phyloP scores from a whole-genome alignment of 2,329 filamentous ascomycete genomes.

The Clonostachys byssicola region DNA sequence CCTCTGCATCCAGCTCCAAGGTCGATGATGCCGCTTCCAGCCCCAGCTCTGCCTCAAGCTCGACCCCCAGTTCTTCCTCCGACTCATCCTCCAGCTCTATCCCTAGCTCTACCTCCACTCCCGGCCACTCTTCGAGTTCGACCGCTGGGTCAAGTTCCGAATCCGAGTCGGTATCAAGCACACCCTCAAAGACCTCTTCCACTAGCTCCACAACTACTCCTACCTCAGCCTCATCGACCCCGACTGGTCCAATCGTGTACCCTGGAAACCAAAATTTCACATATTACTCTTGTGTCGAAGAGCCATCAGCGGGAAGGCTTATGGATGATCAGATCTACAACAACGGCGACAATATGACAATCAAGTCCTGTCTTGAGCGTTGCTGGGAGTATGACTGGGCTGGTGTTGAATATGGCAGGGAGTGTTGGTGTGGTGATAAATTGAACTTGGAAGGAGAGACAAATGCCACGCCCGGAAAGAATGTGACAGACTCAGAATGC shows the following conservation, averaged over 20 bases:
- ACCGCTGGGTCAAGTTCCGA: background rate
- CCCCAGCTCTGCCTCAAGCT: background rate
- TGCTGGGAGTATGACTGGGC: slow-evolving; percentile 26
- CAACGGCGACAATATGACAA: slow-evolving; percentile 21
- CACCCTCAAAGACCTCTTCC: background rate
- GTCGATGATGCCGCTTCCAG: background rate
- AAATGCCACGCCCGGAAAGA: slow-evolving; percentile 14
- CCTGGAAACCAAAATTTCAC: slow-evolving; percentile 28
- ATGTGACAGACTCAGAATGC: slow-evolving; percentile 21
- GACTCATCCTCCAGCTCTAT: background rate
- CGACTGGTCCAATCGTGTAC: slow-evolving; percentile 18
- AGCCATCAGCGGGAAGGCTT: slow-evolving; percentile 24
- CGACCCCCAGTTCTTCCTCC: background rate
- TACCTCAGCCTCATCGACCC: slow-evolving; percentile 10
- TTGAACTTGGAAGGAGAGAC: slow-evolving; percentile 17
- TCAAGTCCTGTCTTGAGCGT: slow-evolving; percentile 21
- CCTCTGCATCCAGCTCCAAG: background rate
- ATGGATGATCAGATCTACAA: slow-evolving; percentile 20
- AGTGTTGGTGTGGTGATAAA: slow-evolving; percentile 29
- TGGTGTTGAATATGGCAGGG: slow-evolving; percentile 29
- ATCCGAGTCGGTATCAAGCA: slow-evolving; percentile 2
- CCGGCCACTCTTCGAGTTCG: background rate
- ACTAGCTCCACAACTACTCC: slow-evolving; percentile 2
- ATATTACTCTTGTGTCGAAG: slow-evolving; percentile 26
- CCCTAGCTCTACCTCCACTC: background rate